These are phyloP conservation scores for Cercophora scortea DNA, from an alignment of 495 filamentous ascomycete genomes.

Conservation along the genomic window DNA sequence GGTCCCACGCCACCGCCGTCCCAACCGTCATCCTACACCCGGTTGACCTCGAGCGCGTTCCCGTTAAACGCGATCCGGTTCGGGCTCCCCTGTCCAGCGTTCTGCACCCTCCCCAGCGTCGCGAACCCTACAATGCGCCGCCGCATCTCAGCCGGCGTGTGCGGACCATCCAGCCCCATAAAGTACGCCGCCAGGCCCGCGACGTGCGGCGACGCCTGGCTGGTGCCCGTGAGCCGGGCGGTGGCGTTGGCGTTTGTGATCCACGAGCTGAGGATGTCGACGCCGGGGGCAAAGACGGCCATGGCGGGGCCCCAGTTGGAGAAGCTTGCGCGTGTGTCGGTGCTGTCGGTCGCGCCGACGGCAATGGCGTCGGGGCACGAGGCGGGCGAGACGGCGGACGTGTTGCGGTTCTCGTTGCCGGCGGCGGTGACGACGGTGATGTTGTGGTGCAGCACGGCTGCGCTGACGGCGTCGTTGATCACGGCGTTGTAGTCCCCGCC, in stretches of 20 bases:
- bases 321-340: constrained; percentile 39
- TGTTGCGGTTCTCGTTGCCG: constrained; percentile 35
- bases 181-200: constrained; percentile 50
- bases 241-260: constrained; percentile 4
- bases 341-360: constrained; percentile 42
- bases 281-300: constrained; percentile 51
- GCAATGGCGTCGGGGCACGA: constrained; percentile 45
- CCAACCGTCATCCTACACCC: no score
- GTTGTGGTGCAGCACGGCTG: constrained; percentile 32
- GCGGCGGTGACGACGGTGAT: constrained; percentile 40
- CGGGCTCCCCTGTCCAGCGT: constrained; percentile 8
- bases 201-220: constrained; percentile 53
- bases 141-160: constrained; percentile 2
- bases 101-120: constrained; percentile 16
- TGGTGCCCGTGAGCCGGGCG: constrained; percentile 51
- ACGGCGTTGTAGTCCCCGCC: constrained; percentile 41
- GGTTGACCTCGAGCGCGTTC: background rate
- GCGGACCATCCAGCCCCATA: constrained; percentile 19
- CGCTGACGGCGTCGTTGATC: constrained; percentile 40
- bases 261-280: constrained; percentile 22
- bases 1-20: no score
- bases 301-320: constrained; percentile 51
- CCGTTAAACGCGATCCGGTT: constrained; percentile 15
- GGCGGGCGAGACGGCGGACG: constrained; percentile 37
- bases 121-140: constrained; percentile 31